These are phyloP conservation scores for Candida cerambycidarum DNA, from an alignment of 805 yeast species.

Conservation along the genomic window DNA sequence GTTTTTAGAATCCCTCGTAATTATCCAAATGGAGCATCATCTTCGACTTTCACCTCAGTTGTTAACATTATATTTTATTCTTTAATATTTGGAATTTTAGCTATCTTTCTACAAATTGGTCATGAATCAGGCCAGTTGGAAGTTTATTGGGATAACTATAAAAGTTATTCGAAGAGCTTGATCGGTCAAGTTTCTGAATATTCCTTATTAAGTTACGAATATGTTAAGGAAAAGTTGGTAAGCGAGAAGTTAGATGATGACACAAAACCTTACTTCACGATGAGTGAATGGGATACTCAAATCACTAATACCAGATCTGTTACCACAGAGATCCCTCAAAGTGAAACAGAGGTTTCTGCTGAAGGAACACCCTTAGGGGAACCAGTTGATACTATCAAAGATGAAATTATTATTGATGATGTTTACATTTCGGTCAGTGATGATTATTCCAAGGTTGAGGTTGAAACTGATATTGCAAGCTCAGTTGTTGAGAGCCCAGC, in stretches of 20 bases:
- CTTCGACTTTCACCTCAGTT: conserved; percentile 35
- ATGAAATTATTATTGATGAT: conserved; percentile 12
- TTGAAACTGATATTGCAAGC: conserved; percentile 5
- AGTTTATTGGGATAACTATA: conserved; percentile 13
- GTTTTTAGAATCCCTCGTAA: conserved; percentile 60
- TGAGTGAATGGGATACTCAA: conserved; percentile 19
- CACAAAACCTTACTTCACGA: conserved; percentile 21
- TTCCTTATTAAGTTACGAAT: conserved; percentile 19
- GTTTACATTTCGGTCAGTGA: conserved; percentile 7
- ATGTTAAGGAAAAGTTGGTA: conserved; percentile 29
- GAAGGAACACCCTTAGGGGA: conserved; percentile 11
- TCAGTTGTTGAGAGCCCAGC: conserved; percentile 9
- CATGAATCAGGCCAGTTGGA: conserved; percentile 37
- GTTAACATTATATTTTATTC: conserved; percentile 36
- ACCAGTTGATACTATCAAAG: conserved; percentile 7
- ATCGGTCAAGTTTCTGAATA: conserved; percentile 21
- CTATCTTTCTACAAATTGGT: conserved; percentile 33
- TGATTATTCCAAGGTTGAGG: conserved; percentile 5
- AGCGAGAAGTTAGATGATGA: conserved; percentile 25
- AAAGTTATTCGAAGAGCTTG: background rate
- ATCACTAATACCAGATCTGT: background rate
- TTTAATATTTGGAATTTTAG: conserved; percentile 30
- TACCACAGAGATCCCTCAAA: background rate
- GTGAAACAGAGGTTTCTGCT: background rate
- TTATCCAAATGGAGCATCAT: conserved; percentile 36